phyloP scores from a whole-genome alignment of 495 filamentous ascomycete genomes.

The Talaromyces thailandensis region DNA sequence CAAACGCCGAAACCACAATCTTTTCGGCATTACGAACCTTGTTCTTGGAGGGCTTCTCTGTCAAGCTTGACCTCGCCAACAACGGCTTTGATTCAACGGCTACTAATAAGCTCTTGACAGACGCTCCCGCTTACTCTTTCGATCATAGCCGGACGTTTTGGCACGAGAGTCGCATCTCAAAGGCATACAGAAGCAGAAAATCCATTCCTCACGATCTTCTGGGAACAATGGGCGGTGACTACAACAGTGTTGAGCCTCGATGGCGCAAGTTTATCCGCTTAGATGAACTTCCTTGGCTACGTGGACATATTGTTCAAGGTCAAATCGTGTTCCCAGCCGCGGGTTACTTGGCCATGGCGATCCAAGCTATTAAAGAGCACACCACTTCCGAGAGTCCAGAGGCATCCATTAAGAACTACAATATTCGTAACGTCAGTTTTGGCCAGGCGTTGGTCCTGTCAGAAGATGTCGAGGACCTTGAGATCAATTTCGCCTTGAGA shows the following conservation, averaged over 20 bases:
- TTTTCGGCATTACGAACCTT: conserved; percentile 9
- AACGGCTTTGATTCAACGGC: neutral
- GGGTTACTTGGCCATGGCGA: conserved; percentile 10
- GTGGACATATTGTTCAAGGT: conserved; percentile 9
- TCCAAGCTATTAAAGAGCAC: conserved; percentile 20
- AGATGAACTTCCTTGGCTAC: conserved; percentile 13
- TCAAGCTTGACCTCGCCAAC: conserved; percentile 12
- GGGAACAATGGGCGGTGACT: conserved; percentile 6
- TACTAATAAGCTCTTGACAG: conserved; percentile 7
- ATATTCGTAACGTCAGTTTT: conserved; percentile 17
- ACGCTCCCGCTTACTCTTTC: conserved; percentile 30
- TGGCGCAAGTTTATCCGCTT: conserved; percentile 12
- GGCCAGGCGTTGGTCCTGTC: conserved; percentile 32
- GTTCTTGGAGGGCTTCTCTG: conserved; percentile 3
- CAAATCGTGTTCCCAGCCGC: conserved; percentile 12
- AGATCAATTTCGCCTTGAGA: neutral
- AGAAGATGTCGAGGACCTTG: conserved; percentile 21
- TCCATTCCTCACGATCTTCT: conserved; percentile 11
- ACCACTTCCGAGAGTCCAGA: neutral
- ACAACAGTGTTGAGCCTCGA: conserved; percentile 6
- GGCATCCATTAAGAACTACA: neutral
- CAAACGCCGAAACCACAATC: neutral
- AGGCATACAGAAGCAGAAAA: conserved; percentile 10
- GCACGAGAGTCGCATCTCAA: conserved; percentile 16
- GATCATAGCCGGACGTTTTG: conserved; percentile 20